Percentiles rank a stretch among this genome's conserved stretches.
Conservation (phyloP, 768 basidiomycete species). For the Mycena olivaceomarginata region DNA sequence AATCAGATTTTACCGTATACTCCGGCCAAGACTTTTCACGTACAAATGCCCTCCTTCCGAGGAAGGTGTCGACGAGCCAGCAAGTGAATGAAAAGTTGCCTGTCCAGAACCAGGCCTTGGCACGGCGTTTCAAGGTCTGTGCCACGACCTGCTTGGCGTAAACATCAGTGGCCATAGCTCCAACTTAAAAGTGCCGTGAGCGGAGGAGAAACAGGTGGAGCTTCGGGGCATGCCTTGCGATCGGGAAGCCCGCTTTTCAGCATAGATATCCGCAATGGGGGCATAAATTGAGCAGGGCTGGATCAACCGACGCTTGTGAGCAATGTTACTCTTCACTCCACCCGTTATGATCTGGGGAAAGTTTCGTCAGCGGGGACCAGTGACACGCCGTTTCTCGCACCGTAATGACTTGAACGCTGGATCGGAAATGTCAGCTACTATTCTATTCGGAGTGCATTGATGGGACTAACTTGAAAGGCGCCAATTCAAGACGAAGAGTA, state of each 20-base stretch:
- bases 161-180: slow-evolving; percentile 40
- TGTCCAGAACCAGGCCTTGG: slow-evolving; percentile 46
- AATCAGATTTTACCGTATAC: neutral
- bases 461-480: slow-evolving; percentile 52
- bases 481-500: slow-evolving; percentile 56
- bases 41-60: slow-evolving; percentile 40
- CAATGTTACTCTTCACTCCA: slow-evolving; percentile 45
- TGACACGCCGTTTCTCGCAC: neutral
- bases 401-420: slow-evolving; percentile 32
- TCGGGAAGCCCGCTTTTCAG: slow-evolving; percentile 25
- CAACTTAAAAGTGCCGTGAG: slow-evolving; percentile 21
- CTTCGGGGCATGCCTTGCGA: slow-evolving; percentile 35
- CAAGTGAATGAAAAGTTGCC: slow-evolving; percentile 37
- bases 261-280: slow-evolving; percentile 43
- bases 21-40: slow-evolving; percentile 1
- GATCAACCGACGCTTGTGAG: slow-evolving; percentile 25
- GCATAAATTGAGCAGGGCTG: slow-evolving; percentile 46
- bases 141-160: slow-evolving; percentile 45
- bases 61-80: slow-evolving; percentile 47
- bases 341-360: slow-evolving; percentile 45
- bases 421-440: neutral
- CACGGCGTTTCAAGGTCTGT: slow-evolving; percentile 38
- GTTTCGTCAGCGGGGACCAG: neutral
- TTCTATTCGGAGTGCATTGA: neutral
- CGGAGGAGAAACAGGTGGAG: neutral